Percentiles rank a stretch among this genome's conserved stretches.
These are phyloP conservation scores for Lactarius hatsudake DNA, from an alignment of 768 basidiomycete species.

Conservation along the genomic window DNA sequence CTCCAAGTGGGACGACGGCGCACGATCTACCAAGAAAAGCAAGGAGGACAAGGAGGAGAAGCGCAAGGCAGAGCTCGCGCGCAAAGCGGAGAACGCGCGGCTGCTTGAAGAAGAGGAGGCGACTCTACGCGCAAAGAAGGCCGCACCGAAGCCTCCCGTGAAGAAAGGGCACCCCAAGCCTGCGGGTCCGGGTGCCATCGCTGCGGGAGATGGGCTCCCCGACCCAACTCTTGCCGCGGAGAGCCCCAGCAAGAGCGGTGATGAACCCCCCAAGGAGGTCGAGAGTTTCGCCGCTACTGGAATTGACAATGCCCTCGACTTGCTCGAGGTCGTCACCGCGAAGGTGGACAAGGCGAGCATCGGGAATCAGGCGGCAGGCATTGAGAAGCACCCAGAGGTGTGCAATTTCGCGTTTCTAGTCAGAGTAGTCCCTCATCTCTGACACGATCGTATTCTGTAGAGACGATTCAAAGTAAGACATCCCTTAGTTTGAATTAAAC, in stretches of 20 bases:
- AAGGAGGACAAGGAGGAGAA: slow-evolving; percentile 79
- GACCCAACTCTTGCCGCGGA: slow-evolving; percentile 27
- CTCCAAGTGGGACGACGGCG: slow-evolving; percentile 61
- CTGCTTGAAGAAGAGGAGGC: slow-evolving; percentile 89
- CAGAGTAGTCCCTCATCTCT: not conserved
- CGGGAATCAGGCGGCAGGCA: slow-evolving; percentile 79
- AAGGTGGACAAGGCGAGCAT: slow-evolving; percentile 93
- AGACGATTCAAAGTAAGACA: slow-evolving; percentile 78
- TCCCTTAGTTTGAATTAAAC: slow-evolving; percentile 8
- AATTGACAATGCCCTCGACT: slow-evolving; percentile 86
- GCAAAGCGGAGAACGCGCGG: slow-evolving; percentile 84
- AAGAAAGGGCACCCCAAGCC: slow-evolving; percentile 39
- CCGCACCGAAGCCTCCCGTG: slow-evolving; percentile 40
- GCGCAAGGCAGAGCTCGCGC: slow-evolving; percentile 72
- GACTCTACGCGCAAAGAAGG: slow-evolving; percentile 51
- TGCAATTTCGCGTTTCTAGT: slow-evolving; percentile 16
- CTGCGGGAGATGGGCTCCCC: slow-evolving; percentile 59
- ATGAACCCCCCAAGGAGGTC: slow-evolving; percentile 39
- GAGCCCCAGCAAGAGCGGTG: slow-evolving; percentile 33
- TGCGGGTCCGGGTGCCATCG: slow-evolving; percentile 82
- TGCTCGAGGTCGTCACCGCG: slow-evolving; percentile 83
- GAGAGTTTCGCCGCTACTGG: slow-evolving; percentile 83
- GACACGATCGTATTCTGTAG: slow-evolving; percentile 39
- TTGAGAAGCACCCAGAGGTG: slow-evolving; percentile 94
- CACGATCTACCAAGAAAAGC: slow-evolving; percentile 64